These are phyloP conservation scores for Solioccasus polychromus DNA, from an alignment of 768 basidiomycete species.

Conservation along the genomic window DNA sequence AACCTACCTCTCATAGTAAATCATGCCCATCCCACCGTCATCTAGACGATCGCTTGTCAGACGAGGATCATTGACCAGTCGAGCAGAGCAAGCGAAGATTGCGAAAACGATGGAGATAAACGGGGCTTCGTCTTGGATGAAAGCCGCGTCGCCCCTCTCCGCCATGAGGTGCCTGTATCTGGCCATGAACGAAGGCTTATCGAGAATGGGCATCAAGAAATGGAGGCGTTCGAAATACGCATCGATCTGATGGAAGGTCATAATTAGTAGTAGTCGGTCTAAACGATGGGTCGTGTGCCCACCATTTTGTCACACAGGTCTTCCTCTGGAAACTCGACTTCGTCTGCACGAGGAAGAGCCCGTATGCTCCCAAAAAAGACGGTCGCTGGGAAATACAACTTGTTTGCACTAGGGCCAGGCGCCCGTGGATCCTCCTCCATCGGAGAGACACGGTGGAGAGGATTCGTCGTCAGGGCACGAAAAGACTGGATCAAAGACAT, in stretches of 20 bases:
- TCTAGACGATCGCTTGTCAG: conserved; percentile 57
- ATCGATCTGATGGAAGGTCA: conserved; percentile 54
- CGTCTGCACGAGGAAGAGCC: conserved; percentile 78
- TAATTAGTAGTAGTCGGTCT: conserved; percentile 20
- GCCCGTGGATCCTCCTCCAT: conserved; percentile 81
- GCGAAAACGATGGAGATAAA: conserved; percentile 83
- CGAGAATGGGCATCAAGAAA: conserved; percentile 83
- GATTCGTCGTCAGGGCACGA: conserved; percentile 69
- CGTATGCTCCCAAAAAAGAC: conserved; percentile 85
- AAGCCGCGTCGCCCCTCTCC: conserved; percentile 48
- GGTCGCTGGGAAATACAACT: conserved; percentile 83
- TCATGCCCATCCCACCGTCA: conserved; percentile 86
- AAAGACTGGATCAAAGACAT: conserved; percentile 92
- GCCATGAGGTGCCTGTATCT: conserved; percentile 77
- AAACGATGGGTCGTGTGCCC: conserved; percentile 30
- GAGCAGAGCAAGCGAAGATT: conserved; percentile 87
- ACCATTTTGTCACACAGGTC: conserved; percentile 88
- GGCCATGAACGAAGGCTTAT: conserved; percentile 78
- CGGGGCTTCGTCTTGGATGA: conserved; percentile 61
- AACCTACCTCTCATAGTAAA: conserved; percentile 81
- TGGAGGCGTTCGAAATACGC: conserved; percentile 87
- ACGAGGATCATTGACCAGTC: conserved; percentile 72
- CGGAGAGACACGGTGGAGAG: conserved; percentile 73
- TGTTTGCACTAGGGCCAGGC: conserved; percentile 77
- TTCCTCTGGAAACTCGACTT: conserved; percentile 82